These are phyloP conservation scores for Syncephalastrum monosporum DNA, from an alignment of 371 early-diverging fungal species.

Conservation along the genomic window DNA sequence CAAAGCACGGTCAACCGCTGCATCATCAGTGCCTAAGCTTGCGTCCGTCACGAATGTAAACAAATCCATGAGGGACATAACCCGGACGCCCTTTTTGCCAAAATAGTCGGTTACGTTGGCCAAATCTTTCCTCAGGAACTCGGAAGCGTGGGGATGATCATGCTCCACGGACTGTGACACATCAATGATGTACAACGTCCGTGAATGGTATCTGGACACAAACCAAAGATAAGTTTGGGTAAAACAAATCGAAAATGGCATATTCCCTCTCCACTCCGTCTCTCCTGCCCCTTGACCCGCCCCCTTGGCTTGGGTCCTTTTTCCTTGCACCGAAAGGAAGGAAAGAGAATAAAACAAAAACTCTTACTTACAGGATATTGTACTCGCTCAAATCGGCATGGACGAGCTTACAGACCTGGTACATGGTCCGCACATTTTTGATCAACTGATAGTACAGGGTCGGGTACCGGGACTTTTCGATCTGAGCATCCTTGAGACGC, in stretches of 20 bases:
- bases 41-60: slow-evolving; percentile 89
- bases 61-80: slow-evolving; percentile 82
- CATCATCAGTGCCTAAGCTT: slow-evolving; percentile 57
- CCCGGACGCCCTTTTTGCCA: slow-evolving; percentile 74
- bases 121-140: slow-evolving; percentile 97
- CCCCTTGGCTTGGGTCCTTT: not conserved
- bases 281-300: not conserved
- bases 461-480: slow-evolving; percentile 71
- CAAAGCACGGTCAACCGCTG: slow-evolving; percentile 65
- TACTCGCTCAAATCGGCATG: slow-evolving; percentile 99
- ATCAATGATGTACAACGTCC: slow-evolving; percentile 92
- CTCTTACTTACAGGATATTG: slow-evolving; percentile 82
- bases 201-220: slow-evolving; percentile 70
- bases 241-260: no score
- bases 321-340: not conserved
- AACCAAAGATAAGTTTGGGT: not conserved
- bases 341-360: not conserved
- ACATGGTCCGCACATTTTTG: slow-evolving; percentile 91
- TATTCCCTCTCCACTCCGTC: not conserved
- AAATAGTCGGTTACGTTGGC: slow-evolving; percentile 97
- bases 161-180: slow-evolving; percentile 99
- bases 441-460: slow-evolving; percentile 87
- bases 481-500: slow-evolving; percentile 91
- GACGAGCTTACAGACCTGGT: slow-evolving; percentile 93
- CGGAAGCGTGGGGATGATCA: slow-evolving; percentile 98